Percentiles rank a stretch among this genome's conserved stretches.
Conservation (phyloP, 2,329 filamentous ascomycete genomes). For the Cladobotryum mycophilum region DNA sequence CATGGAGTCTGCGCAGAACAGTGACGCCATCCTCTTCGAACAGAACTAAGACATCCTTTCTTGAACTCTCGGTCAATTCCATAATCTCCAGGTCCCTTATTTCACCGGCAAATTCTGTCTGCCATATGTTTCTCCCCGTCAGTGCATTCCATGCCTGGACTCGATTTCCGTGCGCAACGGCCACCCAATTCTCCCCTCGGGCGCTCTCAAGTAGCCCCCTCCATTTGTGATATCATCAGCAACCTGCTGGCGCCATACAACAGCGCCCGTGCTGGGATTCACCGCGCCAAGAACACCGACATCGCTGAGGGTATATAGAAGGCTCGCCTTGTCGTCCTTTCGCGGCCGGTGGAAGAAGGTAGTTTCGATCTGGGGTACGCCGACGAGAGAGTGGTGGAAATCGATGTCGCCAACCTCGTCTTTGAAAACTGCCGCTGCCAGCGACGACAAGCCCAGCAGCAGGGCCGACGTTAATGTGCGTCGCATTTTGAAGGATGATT, state of each 20-base stretch:
- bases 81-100: conserved; percentile 71
- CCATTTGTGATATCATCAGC: conserved; percentile 42
- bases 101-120: conserved; percentile 50
- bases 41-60: conserved; percentile 68
- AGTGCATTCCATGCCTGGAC: conserved; percentile 79
- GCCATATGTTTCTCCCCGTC: conserved; percentile 75
- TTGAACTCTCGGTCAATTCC: conserved; percentile 56
- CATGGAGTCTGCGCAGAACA: conserved; percentile 65
- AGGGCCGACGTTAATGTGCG: conserved; percentile 30
- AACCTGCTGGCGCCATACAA: conserved; percentile 82
- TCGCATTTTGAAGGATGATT: conserved; percentile 25
- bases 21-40: conserved; percentile 52
- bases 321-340: conserved; percentile 72
- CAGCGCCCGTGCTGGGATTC: conserved; percentile 75
- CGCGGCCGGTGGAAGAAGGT: conserved; percentile 94
- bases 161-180: conserved; percentile 63
- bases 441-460: conserved; percentile 33
- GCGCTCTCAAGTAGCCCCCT: conserved; percentile 58
- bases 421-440: conserved; percentile 63
- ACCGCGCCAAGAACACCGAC: conserved; percentile 77
- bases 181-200: conserved; percentile 71
- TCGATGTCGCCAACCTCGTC: conserved; percentile 91
- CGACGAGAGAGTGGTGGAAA: conserved; percentile 86
- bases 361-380: conserved; percentile 70
- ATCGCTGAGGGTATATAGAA: conserved; percentile 88